Evolutionary conservation across 768 basidiomycete genomes (phyloP), one percentile per base, ranked within the genome.

Genomic region (Tulasnella calospora): DNA sequence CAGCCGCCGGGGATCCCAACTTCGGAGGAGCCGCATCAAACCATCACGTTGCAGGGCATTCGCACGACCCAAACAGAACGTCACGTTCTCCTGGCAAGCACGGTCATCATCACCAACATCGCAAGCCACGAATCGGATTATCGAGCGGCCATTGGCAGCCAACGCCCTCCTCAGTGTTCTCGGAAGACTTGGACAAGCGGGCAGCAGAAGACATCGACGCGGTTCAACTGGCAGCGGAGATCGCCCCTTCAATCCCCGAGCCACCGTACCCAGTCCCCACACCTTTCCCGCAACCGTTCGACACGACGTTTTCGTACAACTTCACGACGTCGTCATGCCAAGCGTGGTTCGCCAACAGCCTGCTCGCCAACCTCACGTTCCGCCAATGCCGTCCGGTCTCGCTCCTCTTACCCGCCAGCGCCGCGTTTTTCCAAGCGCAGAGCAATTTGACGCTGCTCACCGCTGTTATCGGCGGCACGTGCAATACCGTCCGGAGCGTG

Each of bases 241-340:
- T 15, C 35, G 35, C 76, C 76, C 61, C 76, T 21, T 40, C 76
- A 9, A 78, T 78, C 41, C 76, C 76, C 12, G 67, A 78, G 33
- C 76, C 76, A 13, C 67, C 76, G n/a, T 71, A 30, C 7, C 76
- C 76, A 44, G 61, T 78, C n/a, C 79, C 79, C 9, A 80, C 77
- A 13, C 77, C 80, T 36, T 79, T 80, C 76, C 81, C 81, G 0
- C 80, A 81, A 23, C 77, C 80, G 10, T 78, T 77, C 81, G 83
- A 83, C 80, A 79, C 81, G 27, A 81, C 82, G 12, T 81, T 84
- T 74, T 82, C 82, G 10, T 81, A 81, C 73, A 82, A 83, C 79
- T 83, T 84, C 67, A 74, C 81, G 36, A 73, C 81, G 5, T 79
- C 82, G 1, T 75, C 82, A 1, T 84, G 84, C 57, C 82, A 82